Evolutionary conservation across 2,329 filamentous ascomycete genomes (phyloP).

Genomic region (Colletotrichum caudatum): DNA sequence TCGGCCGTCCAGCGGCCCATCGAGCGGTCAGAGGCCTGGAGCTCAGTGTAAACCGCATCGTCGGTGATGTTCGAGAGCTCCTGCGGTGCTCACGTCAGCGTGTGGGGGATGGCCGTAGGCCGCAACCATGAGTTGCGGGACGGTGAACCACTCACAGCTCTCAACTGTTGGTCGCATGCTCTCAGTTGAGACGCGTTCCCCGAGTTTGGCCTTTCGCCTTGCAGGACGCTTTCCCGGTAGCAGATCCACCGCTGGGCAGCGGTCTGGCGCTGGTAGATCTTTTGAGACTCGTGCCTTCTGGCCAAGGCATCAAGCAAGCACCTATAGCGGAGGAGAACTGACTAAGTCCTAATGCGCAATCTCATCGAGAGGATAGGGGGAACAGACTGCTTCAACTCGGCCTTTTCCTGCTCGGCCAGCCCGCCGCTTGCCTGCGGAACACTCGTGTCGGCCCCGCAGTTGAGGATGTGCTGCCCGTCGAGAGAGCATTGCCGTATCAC

Average conservation of each 20-base stretch:
- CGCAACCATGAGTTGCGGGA: not conserved
- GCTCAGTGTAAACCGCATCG: constrained; percentile 67
- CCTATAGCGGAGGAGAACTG: constrained; percentile 47
- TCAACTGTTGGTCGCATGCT: constrained; percentile 68
- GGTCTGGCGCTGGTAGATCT: constrained; percentile 72
- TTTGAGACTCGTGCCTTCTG: constrained; percentile 72
- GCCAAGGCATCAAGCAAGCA: constrained; percentile 70
- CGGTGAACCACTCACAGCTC: constrained; percentile 60
- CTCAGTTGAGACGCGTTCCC: constrained; percentile 62
- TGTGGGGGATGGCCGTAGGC: not conserved
- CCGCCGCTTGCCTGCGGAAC: constrained; percentile 67
- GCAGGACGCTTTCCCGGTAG: constrained; percentile 65
- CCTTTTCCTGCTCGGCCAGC: constrained; percentile 70
- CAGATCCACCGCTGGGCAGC: constrained; percentile 71
- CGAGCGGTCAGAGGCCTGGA: constrained; percentile 64
- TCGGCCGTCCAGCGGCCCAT: constrained; percentile 73
- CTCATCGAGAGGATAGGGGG: not conserved
- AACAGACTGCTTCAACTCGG: constrained; percentile 73
- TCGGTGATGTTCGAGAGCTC: constrained; percentile 70
- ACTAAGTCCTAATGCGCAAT: not conserved
- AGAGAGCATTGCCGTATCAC: constrained; percentile 71
- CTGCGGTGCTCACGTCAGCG: constrained; percentile 50
- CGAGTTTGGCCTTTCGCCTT: constrained; percentile 62
- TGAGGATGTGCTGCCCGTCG: constrained; percentile 74
- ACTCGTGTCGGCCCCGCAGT: constrained; percentile 71